Evolutionary conservation across 2,329 filamentous ascomycete genomes (phyloP), one percentile per base, ranked within the genome.

Genomic region (Plenodomus tracheiphilus): DNA sequence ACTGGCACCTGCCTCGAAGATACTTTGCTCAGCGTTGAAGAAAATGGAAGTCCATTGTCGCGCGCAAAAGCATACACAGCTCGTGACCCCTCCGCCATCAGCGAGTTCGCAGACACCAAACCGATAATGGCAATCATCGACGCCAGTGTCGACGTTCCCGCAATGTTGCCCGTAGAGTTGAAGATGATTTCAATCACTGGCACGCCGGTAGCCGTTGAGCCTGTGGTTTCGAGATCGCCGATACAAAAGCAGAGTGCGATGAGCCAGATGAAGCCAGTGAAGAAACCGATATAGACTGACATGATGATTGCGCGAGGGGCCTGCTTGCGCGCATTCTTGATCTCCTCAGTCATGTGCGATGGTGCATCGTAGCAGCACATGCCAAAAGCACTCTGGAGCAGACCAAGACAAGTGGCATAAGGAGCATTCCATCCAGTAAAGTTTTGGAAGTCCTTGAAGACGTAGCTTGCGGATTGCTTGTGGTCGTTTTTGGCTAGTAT

Each of bases 361-460:
- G 64, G 77, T 0, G 77, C 74, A 48, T 80, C 77, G 48, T 78
- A 76, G 48, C 76, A 78, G 61, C 78, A 81, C 79, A 82, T 81
- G 22, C 79, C 79, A 47, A 82, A 82, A 1, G 76, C 77, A 37
- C 77, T 74, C 56, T 83, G 80, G 5, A 83, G 59, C 11, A 83
- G 74, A 2, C 81, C 81, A 17, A 84, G 66, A 22, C 82, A 76
- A 0, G 79, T 77, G 4, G 77, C 74, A 66, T 82, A 82, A 0
- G 75, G 70, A 9, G 72, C 68, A 3, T 73, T 74, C 62, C 79
- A 82, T 2, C 81, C 81, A 0, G 79, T 80, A 34, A 75, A 73
- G 51, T 83, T 82, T 44, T 81, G 77, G 50, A 83, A 82, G 20
- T 80, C 76, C 15, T 61, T 59, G 59, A 83, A 84, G 8, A 84